These are phyloP conservation scores for Backusella liffmaniae DNA, from an alignment of 192 early-diverging fungal genomes.

Conservation along the genomic window DNA sequence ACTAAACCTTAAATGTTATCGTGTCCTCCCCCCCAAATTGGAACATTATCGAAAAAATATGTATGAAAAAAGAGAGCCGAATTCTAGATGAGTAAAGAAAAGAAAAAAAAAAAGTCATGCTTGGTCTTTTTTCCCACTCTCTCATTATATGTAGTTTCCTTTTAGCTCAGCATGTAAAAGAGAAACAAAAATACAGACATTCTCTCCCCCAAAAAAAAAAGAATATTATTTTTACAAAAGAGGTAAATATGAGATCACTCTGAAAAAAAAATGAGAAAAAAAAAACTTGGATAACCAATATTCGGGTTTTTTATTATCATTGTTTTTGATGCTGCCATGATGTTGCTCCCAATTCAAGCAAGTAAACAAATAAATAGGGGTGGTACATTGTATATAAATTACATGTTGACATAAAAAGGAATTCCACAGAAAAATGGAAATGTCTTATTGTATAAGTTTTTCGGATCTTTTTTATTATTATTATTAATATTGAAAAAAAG, in stretches of 20 bases:
- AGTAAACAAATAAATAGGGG: not conserved
- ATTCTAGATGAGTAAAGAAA: too few relatives aligned
- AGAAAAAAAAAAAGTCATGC: too few relatives aligned
- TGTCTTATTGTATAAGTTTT: not conserved
- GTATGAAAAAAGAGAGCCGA: too few relatives aligned
- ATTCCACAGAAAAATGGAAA: not conserved
- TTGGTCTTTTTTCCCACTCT: too few relatives aligned
- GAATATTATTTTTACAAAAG: not conserved
- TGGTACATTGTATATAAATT: not conserved
- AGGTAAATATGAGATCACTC: not conserved
- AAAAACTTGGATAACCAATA: too few relatives aligned
- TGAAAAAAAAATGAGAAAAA: not conserved
- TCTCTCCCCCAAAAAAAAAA: not conserved
- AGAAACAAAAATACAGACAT: not conserved
- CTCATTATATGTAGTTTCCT: too few relatives aligned
- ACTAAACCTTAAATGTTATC: not conserved
- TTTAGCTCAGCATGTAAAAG: not conserved
- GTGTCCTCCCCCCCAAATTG: not conserved
- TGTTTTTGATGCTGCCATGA: not conserved
- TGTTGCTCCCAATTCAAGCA: not conserved
- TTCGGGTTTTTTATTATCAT: too few relatives aligned
- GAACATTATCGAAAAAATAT: not conserved
- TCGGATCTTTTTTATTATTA: not conserved
- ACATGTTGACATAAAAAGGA: not conserved
- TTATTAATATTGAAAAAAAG: not conserved